Base-by-base conservation (phyloP, 78 protist genomes). In the Planoprotostelium fungivorum region DNA sequence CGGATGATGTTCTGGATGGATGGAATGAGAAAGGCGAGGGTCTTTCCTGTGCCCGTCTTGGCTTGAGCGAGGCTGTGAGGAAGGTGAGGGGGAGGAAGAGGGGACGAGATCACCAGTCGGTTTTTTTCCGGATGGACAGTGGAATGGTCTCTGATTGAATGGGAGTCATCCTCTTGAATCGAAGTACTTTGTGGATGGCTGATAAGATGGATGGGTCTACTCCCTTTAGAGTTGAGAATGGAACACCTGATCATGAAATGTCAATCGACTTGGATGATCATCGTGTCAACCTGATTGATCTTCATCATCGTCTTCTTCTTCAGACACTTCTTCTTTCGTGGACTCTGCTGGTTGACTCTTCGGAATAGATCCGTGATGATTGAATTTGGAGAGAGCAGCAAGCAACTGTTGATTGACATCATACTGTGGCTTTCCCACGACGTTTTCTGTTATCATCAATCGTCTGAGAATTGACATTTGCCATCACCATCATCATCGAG, bases 41-140 rank as follows among this genome's bases (percentile, higher is more conserved):
- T 98, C 91, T 98, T 98, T 51, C 99, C 99, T 9, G 98, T 93
- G 83, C 99, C 99, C 0, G 99, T 98, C 51, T 96, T 98, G 31
- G 99, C 98, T 37, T 87, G 83, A 25, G 94, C 99, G 29, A 98
- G 16, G 73, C 16, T 51, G 73, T 51, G 31, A 51, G 73, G 16
- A 51, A 51, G 5, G 5, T 51, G 5, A 51, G 16, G 16, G 16
- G 16, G 5, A 16, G 73, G 73, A 51, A 51, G 73, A 51, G 16
- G 73, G 5, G 73, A 25, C 16, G 73, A 51, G 73, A 51, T 51
- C 73, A 51, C 73, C 73, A 51, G 73, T 51, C 73, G 16, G 73
- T n/a, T n/a, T n/a, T 51, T 51, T 16, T 16, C 31, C 31, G 16
- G 73, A 51, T 5, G 5, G 73, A 51, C 5, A 25, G 31, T 51